phyloP scores from a whole-genome alignment of 1,284 basidiomycete species.

The Fomitopsis schrenkii region DNA sequence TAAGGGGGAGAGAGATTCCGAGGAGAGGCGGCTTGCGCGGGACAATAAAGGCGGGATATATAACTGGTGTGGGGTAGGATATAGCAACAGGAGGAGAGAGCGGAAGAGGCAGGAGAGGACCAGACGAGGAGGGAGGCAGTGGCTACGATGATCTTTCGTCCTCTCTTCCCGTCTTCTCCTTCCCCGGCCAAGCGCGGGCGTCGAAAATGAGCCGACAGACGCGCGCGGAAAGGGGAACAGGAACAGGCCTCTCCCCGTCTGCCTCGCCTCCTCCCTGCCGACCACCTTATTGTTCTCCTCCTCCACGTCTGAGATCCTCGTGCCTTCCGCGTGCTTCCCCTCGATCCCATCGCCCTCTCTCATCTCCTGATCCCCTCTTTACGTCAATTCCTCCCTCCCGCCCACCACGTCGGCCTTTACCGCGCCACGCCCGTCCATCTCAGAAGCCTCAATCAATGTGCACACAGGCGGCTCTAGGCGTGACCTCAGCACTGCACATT shows the following conservation, averaged over 20 bases:
- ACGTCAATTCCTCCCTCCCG: not conserved
- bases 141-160: too few relatives aligned
- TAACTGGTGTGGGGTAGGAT: not conserved
- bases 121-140: not conserved
- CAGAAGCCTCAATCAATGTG: not conserved
- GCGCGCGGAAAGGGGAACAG: slow-evolving; percentile 2
- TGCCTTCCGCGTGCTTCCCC: slow-evolving; percentile 3
- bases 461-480: not conserved
- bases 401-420: not conserved
- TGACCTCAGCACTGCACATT: not conserved
- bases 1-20: slow-evolving; percentile 1
- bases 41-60: slow-evolving; percentile 2
- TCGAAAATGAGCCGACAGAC: slow-evolving; percentile 1
- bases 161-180: too few relatives aligned
- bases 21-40: slow-evolving; percentile 1
- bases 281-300: slow-evolving; percentile 9
- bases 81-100: not conserved
- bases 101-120: not conserved
- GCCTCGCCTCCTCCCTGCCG: slow-evolving; percentile 3
- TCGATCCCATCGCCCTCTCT: not conserved
- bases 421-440: not conserved
- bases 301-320: slow-evolving; percentile 10
- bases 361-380: not conserved
- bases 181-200: not conserved
- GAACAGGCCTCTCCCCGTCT: not conserved